Base-by-base conservation (phyloP, 2,329 filamentous ascomycete genomes). In the Pezicula radicicola region DNA sequence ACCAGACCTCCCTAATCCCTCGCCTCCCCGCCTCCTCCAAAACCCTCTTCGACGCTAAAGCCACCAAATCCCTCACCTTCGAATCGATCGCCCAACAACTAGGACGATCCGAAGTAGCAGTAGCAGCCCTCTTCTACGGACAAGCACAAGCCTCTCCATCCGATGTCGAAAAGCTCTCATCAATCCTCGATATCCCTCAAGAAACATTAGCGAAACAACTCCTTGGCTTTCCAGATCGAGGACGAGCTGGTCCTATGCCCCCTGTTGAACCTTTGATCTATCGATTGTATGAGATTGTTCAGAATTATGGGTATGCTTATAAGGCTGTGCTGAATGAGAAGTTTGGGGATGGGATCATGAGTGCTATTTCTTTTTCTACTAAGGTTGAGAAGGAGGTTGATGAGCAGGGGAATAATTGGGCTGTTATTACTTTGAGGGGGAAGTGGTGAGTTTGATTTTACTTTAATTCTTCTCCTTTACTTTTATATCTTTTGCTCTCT, bases 271-370 rank as follows among this genome's bases (percentile, higher is more conserved):
- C 91, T 4, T 72, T 95, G 60, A 92, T 97, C 66, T 97, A 97
- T 70, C 79, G 93, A 2, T 70, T 97, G 54, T 97, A 91, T 69
- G 93, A 97, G 77, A 88, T 97, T 67, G 87, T 97, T 56, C 92
- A 97, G 75, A 97, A 96, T 70, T 97, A 97, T 66, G 93, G 93
- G 1, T 95, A 96, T 69, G 89, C 92, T 1, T 97, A 95, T 74
- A 97, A 97, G 79, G 92, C 91, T 1, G 82, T 97, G 4, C 69
- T 97, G 70, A 97, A 97, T 62, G 93, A 97, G 80, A 97, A 97
- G 78, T 91, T 91, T 66, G 88, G 88, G 0, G 88, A 92, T 67
- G 93, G 93, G 1, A 97, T 97, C 66, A 97, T 97, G 93, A 96
- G 91, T 67, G 93, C 92, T 1, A 96, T 97, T 66, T 84, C 85